Percentiles rank a stretch among this genome's conserved stretches.
phyloP scores from a whole-genome alignment of 2,329 filamentous ascomycete genomes.

The Aspergillus tubingensis region DNA sequence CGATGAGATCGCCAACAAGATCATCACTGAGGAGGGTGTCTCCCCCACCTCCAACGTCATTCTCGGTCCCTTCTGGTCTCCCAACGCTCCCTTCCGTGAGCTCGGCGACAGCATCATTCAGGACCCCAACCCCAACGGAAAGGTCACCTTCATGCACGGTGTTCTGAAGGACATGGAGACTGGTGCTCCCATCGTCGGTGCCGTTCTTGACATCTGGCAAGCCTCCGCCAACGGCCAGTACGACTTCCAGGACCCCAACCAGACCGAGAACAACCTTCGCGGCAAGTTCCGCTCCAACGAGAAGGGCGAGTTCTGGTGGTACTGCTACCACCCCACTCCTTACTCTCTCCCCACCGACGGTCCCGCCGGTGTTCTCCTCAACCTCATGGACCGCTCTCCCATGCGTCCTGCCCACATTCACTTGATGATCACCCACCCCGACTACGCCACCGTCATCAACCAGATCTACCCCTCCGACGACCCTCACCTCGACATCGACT shows the following conservation, averaged over 20 bases:
- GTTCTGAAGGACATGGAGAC: slow-evolving; percentile 65
- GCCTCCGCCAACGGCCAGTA: slow-evolving; percentile 74
- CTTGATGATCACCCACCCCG: slow-evolving; percentile 57
- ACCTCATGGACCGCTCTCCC: slow-evolving; percentile 58
- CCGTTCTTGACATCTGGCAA: slow-evolving; percentile 78
- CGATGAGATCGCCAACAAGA: slow-evolving; percentile 74
- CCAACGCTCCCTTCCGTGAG: slow-evolving; percentile 70
- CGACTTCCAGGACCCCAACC: slow-evolving; percentile 74
- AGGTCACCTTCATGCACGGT: slow-evolving; percentile 69
- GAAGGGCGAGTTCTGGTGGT: slow-evolving; percentile 66
- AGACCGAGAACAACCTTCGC: slow-evolving; percentile 71
- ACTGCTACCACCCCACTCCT: slow-evolving; percentile 75
- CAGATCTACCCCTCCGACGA: slow-evolving; percentile 63
- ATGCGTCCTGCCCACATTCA: slow-evolving; percentile 65
- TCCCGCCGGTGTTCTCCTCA: slow-evolving; percentile 56
- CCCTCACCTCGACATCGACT: slow-evolving; percentile 59
- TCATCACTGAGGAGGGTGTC: slow-evolving; percentile 61
- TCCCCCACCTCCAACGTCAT: slow-evolving; percentile 74
- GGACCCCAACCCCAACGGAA: slow-evolving; percentile 58
- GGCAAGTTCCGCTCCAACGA: slow-evolving; percentile 73
- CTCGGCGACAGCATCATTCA: slow-evolving; percentile 68
- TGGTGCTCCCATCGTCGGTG: slow-evolving; percentile 65
- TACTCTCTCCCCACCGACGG: slow-evolving; percentile 71
- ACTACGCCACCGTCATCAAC: slow-evolving; percentile 59
- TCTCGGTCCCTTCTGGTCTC: slow-evolving; percentile 77